These are phyloP conservation scores for Cyberlindnera petersonii DNA, from an alignment of 805 yeast species.

Conservation along the genomic window DNA sequence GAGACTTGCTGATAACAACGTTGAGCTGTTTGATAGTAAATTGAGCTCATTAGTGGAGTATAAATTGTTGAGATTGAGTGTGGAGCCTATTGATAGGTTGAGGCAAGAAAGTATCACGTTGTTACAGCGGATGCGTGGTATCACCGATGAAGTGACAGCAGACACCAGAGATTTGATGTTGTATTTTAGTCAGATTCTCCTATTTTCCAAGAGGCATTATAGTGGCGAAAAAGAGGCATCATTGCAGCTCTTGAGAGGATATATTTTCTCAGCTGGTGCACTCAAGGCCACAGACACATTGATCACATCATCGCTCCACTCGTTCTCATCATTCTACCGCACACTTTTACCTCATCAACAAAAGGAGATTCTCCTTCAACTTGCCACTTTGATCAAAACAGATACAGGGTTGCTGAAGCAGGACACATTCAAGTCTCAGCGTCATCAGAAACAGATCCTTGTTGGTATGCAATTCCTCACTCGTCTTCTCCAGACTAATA, in stretches of 20 bases:
- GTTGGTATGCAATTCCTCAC: slow-evolving; percentile 27
- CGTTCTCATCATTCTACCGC: slow-evolving; percentile 33
- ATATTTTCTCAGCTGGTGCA: slow-evolving; percentile 53
- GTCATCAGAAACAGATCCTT: slow-evolving; percentile 16
- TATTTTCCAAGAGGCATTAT: slow-evolving; percentile 20
- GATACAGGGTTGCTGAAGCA: slow-evolving; percentile 9
- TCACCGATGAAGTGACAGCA: slow-evolving; percentile 20
- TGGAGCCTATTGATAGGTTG: slow-evolving; percentile 59
- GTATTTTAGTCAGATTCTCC: slow-evolving; percentile 30
- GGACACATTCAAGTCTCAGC: slow-evolving; percentile 12
- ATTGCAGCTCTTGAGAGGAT: slow-evolving; percentile 52
- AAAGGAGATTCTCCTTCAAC: slow-evolving; percentile 19
- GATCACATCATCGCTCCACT: slow-evolving; percentile 39
- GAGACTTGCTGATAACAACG: slow-evolving; percentile 33
- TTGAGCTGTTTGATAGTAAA: slow-evolving; percentile 10
- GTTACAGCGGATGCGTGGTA: slow-evolving; percentile 28
- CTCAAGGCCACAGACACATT: slow-evolving; percentile 44
- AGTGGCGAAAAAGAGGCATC: slow-evolving; percentile 12
- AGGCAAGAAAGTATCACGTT: slow-evolving; percentile 40
- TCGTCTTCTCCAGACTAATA: slow-evolving; percentile 20
- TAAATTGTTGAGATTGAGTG: slow-evolving; percentile 50
- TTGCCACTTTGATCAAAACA: slow-evolving; percentile 29
- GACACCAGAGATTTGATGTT: slow-evolving; percentile 16
- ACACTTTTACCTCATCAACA: slow-evolving; percentile 13
- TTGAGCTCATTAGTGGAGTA: slow-evolving; percentile 24